phyloP scores from a whole-genome alignment of 495 filamentous ascomycete species.

The Neurospora tetrasperma region DNA sequence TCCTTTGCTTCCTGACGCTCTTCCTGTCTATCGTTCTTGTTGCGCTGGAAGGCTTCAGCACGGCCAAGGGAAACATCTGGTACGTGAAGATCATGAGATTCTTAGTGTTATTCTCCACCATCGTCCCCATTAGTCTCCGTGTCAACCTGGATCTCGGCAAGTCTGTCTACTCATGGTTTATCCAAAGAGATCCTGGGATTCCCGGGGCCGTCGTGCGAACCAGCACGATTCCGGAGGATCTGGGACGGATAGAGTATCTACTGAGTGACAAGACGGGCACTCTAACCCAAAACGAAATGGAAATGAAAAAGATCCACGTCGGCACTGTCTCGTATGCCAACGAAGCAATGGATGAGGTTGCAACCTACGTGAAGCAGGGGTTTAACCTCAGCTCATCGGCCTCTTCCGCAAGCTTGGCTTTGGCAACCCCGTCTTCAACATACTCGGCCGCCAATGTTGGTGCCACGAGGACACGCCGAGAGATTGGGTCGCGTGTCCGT shows the following conservation, averaged over 20 bases:
- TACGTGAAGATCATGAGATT: conserved; percentile 94
- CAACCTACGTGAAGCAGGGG: conserved; percentile 71
- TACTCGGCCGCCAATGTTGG: conserved; percentile 48
- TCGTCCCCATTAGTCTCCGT: conserved; percentile 91
- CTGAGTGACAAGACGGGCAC: conserved; percentile 97
- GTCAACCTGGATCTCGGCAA: conserved; percentile 98
- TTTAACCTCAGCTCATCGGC: conserved; percentile 46
- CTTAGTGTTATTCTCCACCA: conserved; percentile 95
- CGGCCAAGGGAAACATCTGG: conserved; percentile 56
- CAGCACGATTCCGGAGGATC: conserved; percentile 93
- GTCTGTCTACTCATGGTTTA: conserved; percentile 89
- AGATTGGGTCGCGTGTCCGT: conserved; percentile 85
- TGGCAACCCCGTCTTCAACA: conserved; percentile 67
- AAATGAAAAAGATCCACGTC: conserved; percentile 96
- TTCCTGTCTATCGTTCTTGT: conserved; percentile 84
- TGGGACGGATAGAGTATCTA: conserved; percentile 92
- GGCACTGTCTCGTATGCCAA: conserved; percentile 96
- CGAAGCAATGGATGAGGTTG: conserved; percentile 96
- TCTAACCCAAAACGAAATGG: conserved; percentile 97
- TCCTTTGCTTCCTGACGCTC: conserved; percentile 81
- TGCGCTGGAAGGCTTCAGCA: conserved; percentile 69
- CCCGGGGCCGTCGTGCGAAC: conserved; percentile 87
- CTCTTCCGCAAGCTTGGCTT: conserved; percentile 21
- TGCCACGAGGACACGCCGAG: conserved; percentile 72
- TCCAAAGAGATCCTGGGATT: conserved; percentile 83